phyloP scores from a whole-genome alignment of 148 eudicot genomes.

The Chenopodium quinoa region DNA sequence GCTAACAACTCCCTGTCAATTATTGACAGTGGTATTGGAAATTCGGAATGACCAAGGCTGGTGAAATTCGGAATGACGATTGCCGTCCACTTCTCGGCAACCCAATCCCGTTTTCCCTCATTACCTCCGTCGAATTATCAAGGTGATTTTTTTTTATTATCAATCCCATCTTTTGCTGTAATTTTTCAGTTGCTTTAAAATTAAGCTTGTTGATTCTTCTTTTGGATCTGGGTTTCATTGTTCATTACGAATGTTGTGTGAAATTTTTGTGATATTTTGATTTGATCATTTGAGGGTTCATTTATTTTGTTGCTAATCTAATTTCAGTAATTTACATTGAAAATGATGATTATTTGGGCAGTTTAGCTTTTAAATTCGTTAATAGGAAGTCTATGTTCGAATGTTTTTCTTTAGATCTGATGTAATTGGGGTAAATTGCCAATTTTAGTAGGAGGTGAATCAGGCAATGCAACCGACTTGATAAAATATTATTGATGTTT shows the following conservation, averaged over 20 bases:
- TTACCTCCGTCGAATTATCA: conserved; percentile 73
- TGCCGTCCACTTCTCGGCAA: conserved; percentile 39
- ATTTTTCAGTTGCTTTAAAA: not conserved
- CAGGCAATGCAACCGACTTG: not conserved
- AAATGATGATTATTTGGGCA: not conserved
- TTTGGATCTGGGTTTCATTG: conserved; percentile 17
- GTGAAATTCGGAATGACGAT: too few species aligned
- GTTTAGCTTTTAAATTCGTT: not conserved
- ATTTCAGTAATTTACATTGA: not conserved
- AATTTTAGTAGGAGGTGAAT: not conserved
- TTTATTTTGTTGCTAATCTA: not conserved
- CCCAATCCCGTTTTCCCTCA: conserved; percentile 61
- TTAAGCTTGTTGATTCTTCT: not conserved
- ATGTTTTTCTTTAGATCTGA: not conserved
- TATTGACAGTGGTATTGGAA: too few species aligned
- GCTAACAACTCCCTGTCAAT: too few species aligned
- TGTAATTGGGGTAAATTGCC: not conserved
- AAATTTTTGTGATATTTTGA: not conserved
- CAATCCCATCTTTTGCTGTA: not conserved
- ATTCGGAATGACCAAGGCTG: too few species aligned
- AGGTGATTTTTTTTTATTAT: conserved; percentile 34
- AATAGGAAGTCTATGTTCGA: not conserved
- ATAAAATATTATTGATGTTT: not conserved
- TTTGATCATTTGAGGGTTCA: conserved; percentile 1
- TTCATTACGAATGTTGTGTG: not conserved